Evolutionary conservation across 2,329 filamentous ascomycete genomes (phyloP), one percentile per base, ranked within the genome.

Genomic region (Alternaria arborescens): DNA sequence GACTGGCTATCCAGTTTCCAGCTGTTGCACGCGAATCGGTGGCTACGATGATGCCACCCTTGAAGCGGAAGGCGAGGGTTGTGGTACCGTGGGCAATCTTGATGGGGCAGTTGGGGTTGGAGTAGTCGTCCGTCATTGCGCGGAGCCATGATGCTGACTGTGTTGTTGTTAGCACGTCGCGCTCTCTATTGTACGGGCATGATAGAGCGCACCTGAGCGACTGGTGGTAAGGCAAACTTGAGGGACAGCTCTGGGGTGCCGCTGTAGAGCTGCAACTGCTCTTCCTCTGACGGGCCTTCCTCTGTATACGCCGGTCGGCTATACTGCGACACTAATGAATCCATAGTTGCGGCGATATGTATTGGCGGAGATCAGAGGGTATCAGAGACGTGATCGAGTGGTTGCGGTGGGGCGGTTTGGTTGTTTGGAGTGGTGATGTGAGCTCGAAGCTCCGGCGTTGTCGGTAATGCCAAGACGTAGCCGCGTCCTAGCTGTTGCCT

Each of bases 61-160:
- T 89, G 87, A 98, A 99, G 78, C 94, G 90, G 87, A 99, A 99
- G 66, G 94, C 94, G 64, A 99, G 89, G 53, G 95, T 99, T 61
- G 95, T 99, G 64, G 95, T 99, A 78, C 95, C 95, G 88, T 99
- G 95, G 67, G 95, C 95, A 75, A 99, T 94, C 87, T 99, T 99
- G 87, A 99, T 99, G 72, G 95, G 95, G 82, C 94, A 97, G 82
- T 91, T 89, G 61, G 95, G 93, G 85, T 99, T 99, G 74, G 93
- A 90, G 81, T 94, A 90, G 87, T 99, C 95, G 84, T 99, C 95
- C 71, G 95, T 98, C 81, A 93, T 93, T 72, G 95, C 92, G 78
- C 95, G 94, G 76, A 99, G 92, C 91, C 95, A 99, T 75, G 93
- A 89, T 67, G 93, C 91, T 71, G 93, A 91, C 92, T 97, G 78